Evolutionary conservation across 2,329 filamentous ascomycete genomes (phyloP), one percentile per base, ranked within the genome.

Genomic region (Seiridium unicorne): DNA sequence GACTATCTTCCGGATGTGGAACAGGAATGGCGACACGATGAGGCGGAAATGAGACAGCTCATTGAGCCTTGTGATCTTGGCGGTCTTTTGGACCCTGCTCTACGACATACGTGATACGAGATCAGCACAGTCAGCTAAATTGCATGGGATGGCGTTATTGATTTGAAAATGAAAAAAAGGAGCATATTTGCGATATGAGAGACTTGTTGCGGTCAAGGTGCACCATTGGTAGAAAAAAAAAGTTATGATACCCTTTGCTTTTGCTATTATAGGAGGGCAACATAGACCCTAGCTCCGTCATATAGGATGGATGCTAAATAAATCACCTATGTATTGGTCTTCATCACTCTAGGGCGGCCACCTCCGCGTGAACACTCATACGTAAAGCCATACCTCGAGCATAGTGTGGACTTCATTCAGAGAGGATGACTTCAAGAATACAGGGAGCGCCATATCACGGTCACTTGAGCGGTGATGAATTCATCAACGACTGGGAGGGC

Each of bases 31-130:
- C 71, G 73, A 8, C 72, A 76, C 48, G 78, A 80, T 32, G 78
- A 81, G 57, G 72, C 73, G 6, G 78, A 77, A 60, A 78, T 81
- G 62, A 69, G 78, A 46, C 71, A 75, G 13, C 67, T 81, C 10
- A 68, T 70, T 35, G 66, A 61, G 32, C 48, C 61, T 26, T 55
- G 60, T 55, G 66, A 67, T 3, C 60, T 69, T 13, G 63, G 63
- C 35, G 65, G 62, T 36, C 55, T 69, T 18, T 65, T 70, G 44
- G 69, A 71, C 34, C 68, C 68, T 47, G 65, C 65, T 31, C 58
- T 70, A 47, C 31, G 49, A 38, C 47, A 61, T 31, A 35, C 34
- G 11, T 36, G 13, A 40, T 32, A 36, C 9, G 49, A 34, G 32
- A 34, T 26, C 13, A 53, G 34, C 10, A 53, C 35, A 38, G 35